These are phyloP conservation scores for Rubia peregrina DNA, from an alignment of 305 asterid species.

Conservation along the genomic window DNA sequence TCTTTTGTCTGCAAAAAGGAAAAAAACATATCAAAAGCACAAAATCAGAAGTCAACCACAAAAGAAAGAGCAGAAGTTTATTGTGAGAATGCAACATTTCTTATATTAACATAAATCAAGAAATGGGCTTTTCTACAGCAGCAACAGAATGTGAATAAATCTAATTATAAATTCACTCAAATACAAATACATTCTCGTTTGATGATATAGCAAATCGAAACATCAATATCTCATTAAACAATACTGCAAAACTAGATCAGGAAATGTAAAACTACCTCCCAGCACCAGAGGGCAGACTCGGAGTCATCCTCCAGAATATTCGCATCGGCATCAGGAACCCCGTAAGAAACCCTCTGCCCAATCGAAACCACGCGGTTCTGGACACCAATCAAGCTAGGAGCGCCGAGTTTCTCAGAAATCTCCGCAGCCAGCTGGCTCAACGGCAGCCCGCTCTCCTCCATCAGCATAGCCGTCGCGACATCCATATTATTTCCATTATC, in stretches of 20 bases:
- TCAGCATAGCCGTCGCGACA: constrained; percentile 49
- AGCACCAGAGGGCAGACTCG: constrained; percentile 73
- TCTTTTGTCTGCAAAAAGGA: constrained; percentile 62
- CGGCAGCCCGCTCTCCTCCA: constrained; percentile 82
- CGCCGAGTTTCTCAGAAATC: constrained; percentile 46
- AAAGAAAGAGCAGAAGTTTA: constrained; percentile 8
- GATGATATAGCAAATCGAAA: neutral
- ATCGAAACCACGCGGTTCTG: constrained; percentile 56
- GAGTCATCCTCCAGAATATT: constrained; percentile 84
- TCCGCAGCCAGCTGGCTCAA: constrained; percentile 60
- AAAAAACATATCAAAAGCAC: neutral
- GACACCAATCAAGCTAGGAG: constrained; percentile 50
- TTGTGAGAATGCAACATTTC: neutral
- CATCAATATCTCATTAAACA: neutral
- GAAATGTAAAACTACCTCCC: constrained; percentile 61
- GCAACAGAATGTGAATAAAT: neutral
- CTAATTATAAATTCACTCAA: too few species aligned
- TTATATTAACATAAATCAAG: neutral
- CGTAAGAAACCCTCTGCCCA: constrained; percentile 74
- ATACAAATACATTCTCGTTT: neutral
- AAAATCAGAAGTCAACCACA: neutral
- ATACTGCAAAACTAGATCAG: neutral
- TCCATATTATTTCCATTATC: constrained; percentile 21
- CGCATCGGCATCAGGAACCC: constrained; percentile 54
- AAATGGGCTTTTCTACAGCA: neutral